Evolutionary conservation across 176 grass and related monocot genomes (phyloP).

Genomic region (Triticum dicoccoides): DNA sequence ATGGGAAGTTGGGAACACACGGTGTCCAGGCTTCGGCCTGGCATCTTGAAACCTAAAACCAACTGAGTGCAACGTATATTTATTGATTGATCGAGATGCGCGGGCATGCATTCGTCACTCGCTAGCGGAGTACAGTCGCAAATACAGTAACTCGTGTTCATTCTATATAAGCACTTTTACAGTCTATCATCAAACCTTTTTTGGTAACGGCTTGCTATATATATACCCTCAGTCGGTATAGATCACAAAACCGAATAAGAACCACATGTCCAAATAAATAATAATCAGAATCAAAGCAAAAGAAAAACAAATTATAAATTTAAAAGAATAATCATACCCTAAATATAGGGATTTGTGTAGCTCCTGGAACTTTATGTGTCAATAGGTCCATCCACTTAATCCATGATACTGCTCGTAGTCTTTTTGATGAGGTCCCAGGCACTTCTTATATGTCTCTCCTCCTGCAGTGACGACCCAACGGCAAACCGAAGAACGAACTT

Average conservation of each 20-base stretch:
- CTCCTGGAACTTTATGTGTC: neutral
- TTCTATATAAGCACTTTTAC: neutral
- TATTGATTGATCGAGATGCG: no score
- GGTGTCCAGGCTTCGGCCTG: no score
- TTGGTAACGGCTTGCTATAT: neutral
- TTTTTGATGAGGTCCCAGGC: neutral
- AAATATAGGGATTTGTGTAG: neutral
- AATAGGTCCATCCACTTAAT: neutral
- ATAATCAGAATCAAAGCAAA: neutral
- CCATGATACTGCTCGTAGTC: neutral
- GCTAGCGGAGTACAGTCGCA: neutral
- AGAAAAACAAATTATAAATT: neutral
- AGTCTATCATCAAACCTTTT: neutral
- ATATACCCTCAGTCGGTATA: neutral
- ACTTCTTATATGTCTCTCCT: neutral
- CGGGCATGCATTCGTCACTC: no score
- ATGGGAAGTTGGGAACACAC: no score
- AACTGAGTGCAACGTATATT: no score
- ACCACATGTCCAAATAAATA: neutral
- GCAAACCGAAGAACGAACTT: neutral
- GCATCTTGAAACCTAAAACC: no score
- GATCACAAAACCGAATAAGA: neutral
- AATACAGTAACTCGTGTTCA: neutral
- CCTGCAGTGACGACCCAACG: neutral
- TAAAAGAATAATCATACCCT: neutral